phyloP scores from a whole-genome alignment of 2,329 filamentous ascomycete species.

The Pseudophaeomoniella oleicola region DNA sequence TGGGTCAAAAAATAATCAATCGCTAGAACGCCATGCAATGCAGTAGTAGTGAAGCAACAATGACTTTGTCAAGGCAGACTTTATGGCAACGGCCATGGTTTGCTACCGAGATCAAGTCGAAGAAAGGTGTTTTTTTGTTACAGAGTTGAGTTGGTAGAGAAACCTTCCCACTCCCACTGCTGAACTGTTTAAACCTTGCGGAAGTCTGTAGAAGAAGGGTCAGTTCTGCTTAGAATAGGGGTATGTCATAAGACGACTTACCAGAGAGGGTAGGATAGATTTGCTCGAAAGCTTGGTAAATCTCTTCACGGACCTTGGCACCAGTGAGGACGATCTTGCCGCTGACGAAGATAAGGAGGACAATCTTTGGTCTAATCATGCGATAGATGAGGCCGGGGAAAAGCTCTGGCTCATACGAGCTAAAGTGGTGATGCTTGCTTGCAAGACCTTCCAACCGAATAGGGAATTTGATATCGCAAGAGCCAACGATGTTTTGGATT shows the following conservation, averaged over 20 bases:
- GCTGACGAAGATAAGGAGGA: constrained; percentile 92
- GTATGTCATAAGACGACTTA: constrained; percentile 25
- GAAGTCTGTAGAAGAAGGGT: constrained; percentile 35
- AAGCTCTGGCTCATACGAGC: constrained; percentile 93
- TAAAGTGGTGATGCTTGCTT: constrained; percentile 97
- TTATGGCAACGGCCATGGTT: too few relatives aligned
- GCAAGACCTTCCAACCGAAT: constrained; percentile 93
- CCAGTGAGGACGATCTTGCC: constrained; percentile 94
- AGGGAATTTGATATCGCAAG: constrained; percentile 98
- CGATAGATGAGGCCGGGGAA: constrained; percentile 99
- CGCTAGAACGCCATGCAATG: neutral
- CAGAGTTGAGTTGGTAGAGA: neutral
- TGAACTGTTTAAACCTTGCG: constrained; percentile 39
- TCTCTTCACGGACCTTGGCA: constrained; percentile 95
- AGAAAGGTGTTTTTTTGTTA: neutral
- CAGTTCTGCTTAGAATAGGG: constrained; percentile 8
- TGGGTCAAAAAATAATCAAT: neutral
- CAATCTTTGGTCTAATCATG: constrained; percentile 99
- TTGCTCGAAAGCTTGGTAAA: constrained; percentile 92
- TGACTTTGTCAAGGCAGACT: too few relatives aligned
- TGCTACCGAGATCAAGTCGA: too few relatives aligned
- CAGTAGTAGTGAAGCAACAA: neutral
- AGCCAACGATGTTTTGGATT: constrained; percentile 98
- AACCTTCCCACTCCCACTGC: neutral
- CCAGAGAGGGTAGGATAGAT: constrained; percentile 92